These are phyloP conservation scores for Harrya chromipes DNA, from an alignment of 768 basidiomycete genomes.

Conservation along the genomic window DNA sequence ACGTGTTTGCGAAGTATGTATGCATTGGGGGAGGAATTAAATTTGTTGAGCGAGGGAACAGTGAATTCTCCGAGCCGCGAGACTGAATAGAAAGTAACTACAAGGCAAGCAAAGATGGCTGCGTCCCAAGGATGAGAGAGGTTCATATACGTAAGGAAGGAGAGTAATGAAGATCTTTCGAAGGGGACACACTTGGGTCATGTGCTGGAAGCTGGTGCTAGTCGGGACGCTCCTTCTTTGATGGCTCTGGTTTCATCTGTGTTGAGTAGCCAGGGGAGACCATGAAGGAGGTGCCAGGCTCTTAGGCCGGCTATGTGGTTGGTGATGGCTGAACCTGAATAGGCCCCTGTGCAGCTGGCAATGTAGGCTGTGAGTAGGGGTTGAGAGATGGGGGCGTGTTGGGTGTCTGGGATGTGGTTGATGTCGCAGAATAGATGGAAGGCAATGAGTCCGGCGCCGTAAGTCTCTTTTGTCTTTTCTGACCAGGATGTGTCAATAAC, in stretches of 20 bases:
- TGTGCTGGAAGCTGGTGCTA: slow-evolving; percentile 17
- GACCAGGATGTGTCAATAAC: background rate
- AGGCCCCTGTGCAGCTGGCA: slow-evolving; percentile 29
- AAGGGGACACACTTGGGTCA: slow-evolving; percentile 30
- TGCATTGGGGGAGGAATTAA: background rate
- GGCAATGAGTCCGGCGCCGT: slow-evolving; percentile 37
- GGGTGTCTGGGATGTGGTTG: slow-evolving; percentile 1
- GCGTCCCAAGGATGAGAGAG: background rate
- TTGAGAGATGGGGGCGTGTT: slow-evolving; percentile 7
- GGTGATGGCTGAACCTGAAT: slow-evolving; percentile 30
- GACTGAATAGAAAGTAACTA: background rate
- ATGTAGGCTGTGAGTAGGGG: background rate
- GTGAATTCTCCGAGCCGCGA: too few species aligned
- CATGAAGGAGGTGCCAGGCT: slow-evolving; percentile 49
- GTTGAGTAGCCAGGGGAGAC: slow-evolving; percentile 32
- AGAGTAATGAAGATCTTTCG: slow-evolving; percentile 7
- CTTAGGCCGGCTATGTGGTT: slow-evolving; percentile 21
- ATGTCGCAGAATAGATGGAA: slow-evolving; percentile 39
- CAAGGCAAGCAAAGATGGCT: background rate
- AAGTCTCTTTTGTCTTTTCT: slow-evolving; percentile 17
- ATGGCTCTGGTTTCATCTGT: slow-evolving; percentile 25
- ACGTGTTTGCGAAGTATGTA: too few species aligned
- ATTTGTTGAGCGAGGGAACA: too few species aligned
- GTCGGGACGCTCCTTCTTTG: slow-evolving; percentile 10
- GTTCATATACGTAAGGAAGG: background rate